Base-by-base conservation (phyloP, 345 rosid genomes). In the Rhodomyrtus tomentosa region DNA sequence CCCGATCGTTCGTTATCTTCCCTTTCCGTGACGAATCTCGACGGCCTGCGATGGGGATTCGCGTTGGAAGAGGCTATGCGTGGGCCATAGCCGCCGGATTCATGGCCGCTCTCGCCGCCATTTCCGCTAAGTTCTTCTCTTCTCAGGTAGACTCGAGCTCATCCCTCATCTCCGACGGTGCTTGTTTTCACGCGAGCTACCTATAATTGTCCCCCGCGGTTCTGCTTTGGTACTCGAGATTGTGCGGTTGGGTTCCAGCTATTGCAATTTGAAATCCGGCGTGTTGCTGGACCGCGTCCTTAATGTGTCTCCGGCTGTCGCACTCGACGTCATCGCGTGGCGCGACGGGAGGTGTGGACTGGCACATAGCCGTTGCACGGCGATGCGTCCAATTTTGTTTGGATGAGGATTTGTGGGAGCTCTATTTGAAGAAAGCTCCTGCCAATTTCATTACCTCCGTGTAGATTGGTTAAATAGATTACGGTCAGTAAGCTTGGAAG, bases 61-160 rank as follows among this genome's bases (percentile, higher is more conserved):
- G 82, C 38, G 89, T 87, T 87, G 79, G 85, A 51, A 84, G 84
- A 89, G 98, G 99, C 25, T 95, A 95, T 84, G 86, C 85, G 11
- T 96, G 94, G 96, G 98, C 96, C 54, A 82, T 93, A 55, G 84
- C 89, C 24, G 96, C 98, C 49, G 98, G 99, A 18, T 72, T 93
- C 84, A 92, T 90, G 84, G 98, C 99, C 7, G 99, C 98, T 86
- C 84, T 92, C 42, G 92, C 98, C 5, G 95, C 99, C 86, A 86
- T 94, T 22, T 90, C 95, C n/a, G 98, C 99, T 1, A 96, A 96
- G 81, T 89, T 91, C 91, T 88, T 95, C 86, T 85, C 88, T 18
- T 86, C 87, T 85, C 91, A 89, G 84, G 97, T 93, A 83, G 11
- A 86, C 84, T 36, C 55, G 5, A 52, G 15, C 52, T 76, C 73